A percentile compares a stretch with the other conserved stretches of the same genome.
phyloP scores from a whole-genome alignment of 208 protist species.

The Balamuthia mandrillaris region DNA sequence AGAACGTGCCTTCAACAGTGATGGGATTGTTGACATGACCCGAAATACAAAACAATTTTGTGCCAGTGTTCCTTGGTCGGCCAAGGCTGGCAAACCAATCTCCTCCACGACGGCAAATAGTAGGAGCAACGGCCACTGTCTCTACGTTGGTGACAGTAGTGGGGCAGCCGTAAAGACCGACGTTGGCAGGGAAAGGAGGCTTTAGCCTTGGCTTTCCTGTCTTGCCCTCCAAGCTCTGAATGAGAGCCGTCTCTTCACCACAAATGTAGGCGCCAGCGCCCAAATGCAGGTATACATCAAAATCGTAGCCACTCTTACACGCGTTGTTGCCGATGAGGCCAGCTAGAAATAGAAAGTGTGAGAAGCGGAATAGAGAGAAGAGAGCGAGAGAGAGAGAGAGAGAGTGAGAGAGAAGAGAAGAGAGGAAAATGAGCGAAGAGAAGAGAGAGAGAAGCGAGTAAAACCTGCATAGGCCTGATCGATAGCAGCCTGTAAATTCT shows the following conservation, averaged over 20 bases:
- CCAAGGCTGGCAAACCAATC: slow-evolving; percentile 94
- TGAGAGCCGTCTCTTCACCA: slow-evolving; percentile 97
- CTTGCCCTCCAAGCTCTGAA: slow-evolving; percentile 94
- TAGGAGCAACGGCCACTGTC: slow-evolving; percentile 93
- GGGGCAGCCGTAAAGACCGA: slow-evolving; percentile 96
- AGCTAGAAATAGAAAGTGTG: neutral
- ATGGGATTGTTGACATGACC: slow-evolving; percentile 97
- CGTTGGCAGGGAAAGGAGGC: slow-evolving; percentile 97
- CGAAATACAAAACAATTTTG: slow-evolving; percentile 96
- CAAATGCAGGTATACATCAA: slow-evolving; percentile 94
- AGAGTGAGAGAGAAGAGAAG: neutral
- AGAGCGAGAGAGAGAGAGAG: neutral
- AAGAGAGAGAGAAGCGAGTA: neutral
- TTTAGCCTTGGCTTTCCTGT: slow-evolving; percentile 95
- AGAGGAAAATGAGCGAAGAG: neutral
- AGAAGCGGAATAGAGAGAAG: neutral
- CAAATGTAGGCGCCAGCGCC: slow-evolving; percentile 98
- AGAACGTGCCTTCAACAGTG: slow-evolving; percentile 87
- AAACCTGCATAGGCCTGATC: slow-evolving; percentile 87
- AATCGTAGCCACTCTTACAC: slow-evolving; percentile 93
- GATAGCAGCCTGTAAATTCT: slow-evolving; percentile 89
- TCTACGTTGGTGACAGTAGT: slow-evolving; percentile 99
- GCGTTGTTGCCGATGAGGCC: slow-evolving; percentile 96
- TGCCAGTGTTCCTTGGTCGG: slow-evolving; percentile 92
- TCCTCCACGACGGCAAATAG: slow-evolving; percentile 83